These are phyloP conservation scores for Talaromyces trachyspermus DNA, from an alignment of 495 filamentous ascomycete species.

Conservation along the genomic window DNA sequence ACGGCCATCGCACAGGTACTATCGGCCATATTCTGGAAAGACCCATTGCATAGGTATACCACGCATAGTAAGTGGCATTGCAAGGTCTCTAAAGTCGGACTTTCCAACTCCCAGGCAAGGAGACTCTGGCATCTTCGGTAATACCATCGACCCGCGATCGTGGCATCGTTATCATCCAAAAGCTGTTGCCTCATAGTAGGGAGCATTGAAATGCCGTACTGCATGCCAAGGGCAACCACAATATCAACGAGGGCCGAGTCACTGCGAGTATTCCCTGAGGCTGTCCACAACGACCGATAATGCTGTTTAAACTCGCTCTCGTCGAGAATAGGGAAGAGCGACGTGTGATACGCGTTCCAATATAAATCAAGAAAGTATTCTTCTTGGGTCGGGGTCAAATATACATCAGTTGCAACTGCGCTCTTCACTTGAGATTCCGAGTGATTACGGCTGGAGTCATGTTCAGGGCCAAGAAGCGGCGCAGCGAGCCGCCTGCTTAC, in stretches of 20 bases:
- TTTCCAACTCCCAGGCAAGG: slow-evolving; percentile 33
- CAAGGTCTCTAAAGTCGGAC: slow-evolving; percentile 32
- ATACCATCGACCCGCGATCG: slow-evolving; percentile 27
- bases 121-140: slow-evolving; percentile 31
- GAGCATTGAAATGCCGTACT: slow-evolving; percentile 29
- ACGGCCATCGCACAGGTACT: slow-evolving; percentile 26
- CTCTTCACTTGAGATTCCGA: background rate
- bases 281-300: slow-evolving; percentile 31
- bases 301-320: slow-evolving; percentile 32
- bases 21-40: slow-evolving; percentile 39
- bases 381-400: slow-evolving; percentile 26
- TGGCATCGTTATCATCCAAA: slow-evolving; percentile 20
- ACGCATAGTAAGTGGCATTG: slow-evolving; percentile 35
- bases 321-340: slow-evolving; percentile 25
- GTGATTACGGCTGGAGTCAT: background rate
- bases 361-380: slow-evolving; percentile 41
- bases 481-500: background rate
- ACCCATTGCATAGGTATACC: slow-evolving; percentile 30
- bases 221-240: slow-evolving; percentile 38
- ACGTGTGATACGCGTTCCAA: slow-evolving; percentile 40
- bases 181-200: slow-evolving; percentile 7
- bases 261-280: slow-evolving; percentile 18
- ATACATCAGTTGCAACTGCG: background rate
- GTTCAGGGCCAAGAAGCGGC: background rate
- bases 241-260: slow-evolving; percentile 42